phyloP scores from a whole-genome alignment of 305 asterid species.

The Fraxinus latifolia region DNA sequence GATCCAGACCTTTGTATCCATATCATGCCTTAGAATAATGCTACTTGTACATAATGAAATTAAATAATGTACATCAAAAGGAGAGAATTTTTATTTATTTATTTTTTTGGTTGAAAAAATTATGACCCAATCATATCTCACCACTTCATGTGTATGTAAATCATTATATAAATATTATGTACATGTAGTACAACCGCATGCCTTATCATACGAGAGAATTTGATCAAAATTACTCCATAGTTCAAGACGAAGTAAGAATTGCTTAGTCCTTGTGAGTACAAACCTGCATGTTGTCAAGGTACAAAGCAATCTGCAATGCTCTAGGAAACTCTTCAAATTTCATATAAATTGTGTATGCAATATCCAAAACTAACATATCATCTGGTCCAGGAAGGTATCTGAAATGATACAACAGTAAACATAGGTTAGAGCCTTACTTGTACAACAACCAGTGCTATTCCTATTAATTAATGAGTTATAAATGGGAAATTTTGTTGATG shows the following conservation, averaged over 20 bases:
- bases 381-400: conserved; percentile 98
- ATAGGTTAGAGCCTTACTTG: background rate
- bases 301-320: conserved; percentile 82
- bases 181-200: background rate
- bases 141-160: background rate
- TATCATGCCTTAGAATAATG: background rate
- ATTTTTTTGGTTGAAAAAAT: background rate
- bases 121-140: background rate
- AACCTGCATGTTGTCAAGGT: conserved; percentile 86
- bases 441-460: background rate
- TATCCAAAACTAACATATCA: conserved; percentile 77
- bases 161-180: no score
- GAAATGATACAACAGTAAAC: conserved; percentile 24
- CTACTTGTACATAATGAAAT: background rate
- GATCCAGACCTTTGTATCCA: background rate
- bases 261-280: conserved; percentile 22
- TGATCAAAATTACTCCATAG: background rate
- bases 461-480: background rate
- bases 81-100: background rate
- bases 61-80: background rate
- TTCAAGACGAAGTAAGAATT: conserved; percentile 10
- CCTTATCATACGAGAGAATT: background rate
- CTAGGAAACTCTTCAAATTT: conserved; percentile 82
- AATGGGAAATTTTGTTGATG: background rate
- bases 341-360: conserved; percentile 81